Base-by-base conservation (phyloP, 2,329 filamentous ascomycete species). In the Ophidiomyces ophidiicola region DNA sequence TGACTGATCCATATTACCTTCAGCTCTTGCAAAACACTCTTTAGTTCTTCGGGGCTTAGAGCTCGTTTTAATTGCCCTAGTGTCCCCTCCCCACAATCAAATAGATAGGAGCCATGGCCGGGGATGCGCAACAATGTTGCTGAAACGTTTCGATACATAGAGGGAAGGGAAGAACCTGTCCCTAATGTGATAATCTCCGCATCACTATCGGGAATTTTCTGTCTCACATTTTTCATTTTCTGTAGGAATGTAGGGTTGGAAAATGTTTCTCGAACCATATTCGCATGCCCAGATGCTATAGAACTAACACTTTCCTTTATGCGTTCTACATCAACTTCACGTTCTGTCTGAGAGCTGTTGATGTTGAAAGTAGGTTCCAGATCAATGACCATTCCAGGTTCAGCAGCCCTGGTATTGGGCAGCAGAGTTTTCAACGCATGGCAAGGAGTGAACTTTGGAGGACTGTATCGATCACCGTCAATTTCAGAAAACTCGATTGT, bases 61-160 rank as follows among this genome's bases (percentile, higher is more conserved):
- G 82, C 68, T 36, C 90, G 80, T 42, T 75, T 76, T 26, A 98
- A 65, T 57, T 94, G 87, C 7, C 88, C 88, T 6, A 96, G 64
- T 0, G 90, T 94, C 53, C 85, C 86, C 60, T 98, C 90, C 42
- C 90, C 90, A 49, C 79, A 84, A 60, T 98, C 90, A 42, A 98
- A 73, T 1, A 98, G 67, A 54, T 94, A 92, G 56, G 75, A 86
- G n/a, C 90, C 90, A 50, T 78, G 73, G 3, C 78, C 82, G 5
- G 90, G 90, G 2, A 94, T 79, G 10, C 82, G 74, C 31, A 98
- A 63, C 3, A 98, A 68, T 0, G 87, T 94, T 1, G 79, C 78
- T 7, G 88, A 94, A 14, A 98, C 90, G 56, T 96, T 98, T 51
- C 90, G 82, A 59, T 94, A 90, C 57, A 92, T 92, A 23, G 85